These are phyloP conservation scores for Purshia tridentata DNA, from an alignment of 306 rosid genomes.

Conservation along the genomic window DNA sequence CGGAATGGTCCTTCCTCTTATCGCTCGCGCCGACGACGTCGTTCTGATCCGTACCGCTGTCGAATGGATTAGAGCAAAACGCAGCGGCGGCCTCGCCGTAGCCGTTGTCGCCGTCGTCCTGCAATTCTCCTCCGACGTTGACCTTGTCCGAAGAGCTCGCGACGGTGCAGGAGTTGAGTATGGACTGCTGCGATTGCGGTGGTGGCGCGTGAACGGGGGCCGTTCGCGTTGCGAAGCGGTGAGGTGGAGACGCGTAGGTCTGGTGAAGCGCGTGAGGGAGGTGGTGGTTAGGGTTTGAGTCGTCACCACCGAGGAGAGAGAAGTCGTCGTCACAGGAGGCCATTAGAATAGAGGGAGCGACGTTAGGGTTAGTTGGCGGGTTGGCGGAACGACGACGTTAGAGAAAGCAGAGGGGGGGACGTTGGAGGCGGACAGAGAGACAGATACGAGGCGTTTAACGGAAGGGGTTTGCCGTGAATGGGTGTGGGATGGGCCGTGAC, in stretches of 20 bases:
- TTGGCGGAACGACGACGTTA: slow-evolving; percentile 30
- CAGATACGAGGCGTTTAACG: slow-evolving; percentile 48
- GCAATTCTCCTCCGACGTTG: slow-evolving; percentile 34
- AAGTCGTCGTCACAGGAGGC: slow-evolving; percentile 96
- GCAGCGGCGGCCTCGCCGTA: slow-evolving; percentile 40
- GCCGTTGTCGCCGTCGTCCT: slow-evolving; percentile 47
- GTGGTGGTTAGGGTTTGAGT: slow-evolving; percentile 37
- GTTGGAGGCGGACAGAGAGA: slow-evolving; percentile 44
- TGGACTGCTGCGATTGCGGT: slow-evolving; percentile 13
- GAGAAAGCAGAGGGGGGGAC: slow-evolving; percentile 39
- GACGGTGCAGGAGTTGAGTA: background rate
- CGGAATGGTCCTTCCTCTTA: slow-evolving; percentile 61
- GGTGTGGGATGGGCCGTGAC: slow-evolving; percentile 48
- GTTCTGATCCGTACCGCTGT: slow-evolving; percentile 46
- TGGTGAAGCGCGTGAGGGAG: slow-evolving; percentile 44
- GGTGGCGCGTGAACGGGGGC: slow-evolving; percentile 38
- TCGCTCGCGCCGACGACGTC: slow-evolving; percentile 35
- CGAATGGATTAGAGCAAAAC: slow-evolving; percentile 52
- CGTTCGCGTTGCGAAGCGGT: slow-evolving; percentile 42
- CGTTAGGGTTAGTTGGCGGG: slow-evolving; percentile 58
- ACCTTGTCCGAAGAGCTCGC: slow-evolving; percentile 7
- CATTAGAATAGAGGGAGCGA: slow-evolving; percentile 43
- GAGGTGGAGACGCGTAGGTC: slow-evolving; percentile 51
- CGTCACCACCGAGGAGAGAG: slow-evolving; percentile 82
- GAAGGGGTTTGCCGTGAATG: slow-evolving; percentile 53